Evolutionary conservation across 2,329 filamentous ascomycete genomes (phyloP).

Genomic region (Mycocentrospora acerina): DNA sequence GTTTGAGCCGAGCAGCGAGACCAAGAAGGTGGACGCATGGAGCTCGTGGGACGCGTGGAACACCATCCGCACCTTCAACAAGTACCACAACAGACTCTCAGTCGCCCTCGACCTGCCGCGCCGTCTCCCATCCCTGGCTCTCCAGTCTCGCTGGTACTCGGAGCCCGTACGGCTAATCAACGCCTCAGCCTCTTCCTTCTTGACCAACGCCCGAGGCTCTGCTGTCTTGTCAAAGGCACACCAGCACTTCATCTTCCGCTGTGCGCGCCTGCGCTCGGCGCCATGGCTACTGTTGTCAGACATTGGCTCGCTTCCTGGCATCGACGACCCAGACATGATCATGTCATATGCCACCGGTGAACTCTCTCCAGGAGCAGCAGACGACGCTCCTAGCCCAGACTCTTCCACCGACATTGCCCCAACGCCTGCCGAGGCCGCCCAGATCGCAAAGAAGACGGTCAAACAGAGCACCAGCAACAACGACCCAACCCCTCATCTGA

Average conservation of each 20-base stretch:
- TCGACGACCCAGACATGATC: slow-evolving; percentile 44
- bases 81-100: slow-evolving; percentile 77
- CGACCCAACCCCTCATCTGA: slow-evolving; percentile 66
- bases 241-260: slow-evolving; percentile 58
- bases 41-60: slow-evolving; percentile 95
- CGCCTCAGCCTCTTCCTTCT: slow-evolving; percentile 55
- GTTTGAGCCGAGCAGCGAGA: slow-evolving; percentile 34
- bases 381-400: slow-evolving; percentile 34
- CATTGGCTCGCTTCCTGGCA: slow-evolving; percentile 56
- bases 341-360: slow-evolving; percentile 40
- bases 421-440: slow-evolving; percentile 67
- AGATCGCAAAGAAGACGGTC: slow-evolving; percentile 33
- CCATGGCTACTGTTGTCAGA: slow-evolving; percentile 64
- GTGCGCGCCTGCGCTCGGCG: slow-evolving; percentile 57
- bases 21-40: slow-evolving; percentile 64
- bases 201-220: slow-evolving; percentile 60
- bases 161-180: slow-evolving; percentile 62
- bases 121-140: slow-evolving; percentile 56
- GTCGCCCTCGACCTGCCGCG: slow-evolving; percentile 65
- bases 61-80: slow-evolving; percentile 78
- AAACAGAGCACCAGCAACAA: slow-evolving; percentile 50
- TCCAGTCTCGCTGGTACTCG: slow-evolving; percentile 64
- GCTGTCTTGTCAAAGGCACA: slow-evolving; percentile 60
- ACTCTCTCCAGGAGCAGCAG: slow-evolving; percentile 48
- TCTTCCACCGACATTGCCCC: slow-evolving; percentile 49